Conservation (phyloP, 345 rosid species). For the Aurinia saxatilis region DNA sequence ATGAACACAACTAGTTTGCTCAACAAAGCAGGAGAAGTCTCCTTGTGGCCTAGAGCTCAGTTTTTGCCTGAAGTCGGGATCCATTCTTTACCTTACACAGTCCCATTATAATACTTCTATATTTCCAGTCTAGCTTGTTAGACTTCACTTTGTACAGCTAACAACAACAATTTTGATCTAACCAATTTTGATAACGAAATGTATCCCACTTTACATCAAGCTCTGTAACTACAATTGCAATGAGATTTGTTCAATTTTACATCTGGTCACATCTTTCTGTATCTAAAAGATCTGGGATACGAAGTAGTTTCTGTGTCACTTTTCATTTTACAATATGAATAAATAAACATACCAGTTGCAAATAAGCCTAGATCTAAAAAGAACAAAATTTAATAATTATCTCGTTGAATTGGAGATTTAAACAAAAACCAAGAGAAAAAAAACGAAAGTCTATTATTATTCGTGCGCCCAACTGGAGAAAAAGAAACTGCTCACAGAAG, state of each 20-base stretch:
- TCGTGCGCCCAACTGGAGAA: constrained; percentile 11
- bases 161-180: constrained; percentile 2
- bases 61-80: constrained; percentile 37
- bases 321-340: too few species aligned
- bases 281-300: too few species aligned
- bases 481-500: constrained; percentile 24
- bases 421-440: neutral
- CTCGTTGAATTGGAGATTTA: neutral
- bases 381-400: too few species aligned
- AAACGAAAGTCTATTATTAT: neutral
- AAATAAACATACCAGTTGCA: too few species aligned
- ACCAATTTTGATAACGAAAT: constrained; percentile 7
- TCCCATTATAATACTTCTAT: constrained; percentile 40
- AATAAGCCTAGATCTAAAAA: too few species aligned
- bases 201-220: too few species aligned
- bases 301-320: too few species aligned
- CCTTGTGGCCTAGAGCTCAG: constrained; percentile 36
- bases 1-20: neutral
- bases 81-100: constrained; percentile 54
- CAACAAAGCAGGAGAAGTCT: neutral
- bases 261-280: too few species aligned
- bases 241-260: too few species aligned
- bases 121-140: neutral
- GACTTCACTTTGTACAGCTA: constrained; percentile 1
- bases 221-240: too few species aligned